Percentiles rank a stretch among this genome's conserved stretches.
Conservation (phyloP, 2,329 filamentous ascomycete genomes). For the Neofusicoccum sp. region DNA sequence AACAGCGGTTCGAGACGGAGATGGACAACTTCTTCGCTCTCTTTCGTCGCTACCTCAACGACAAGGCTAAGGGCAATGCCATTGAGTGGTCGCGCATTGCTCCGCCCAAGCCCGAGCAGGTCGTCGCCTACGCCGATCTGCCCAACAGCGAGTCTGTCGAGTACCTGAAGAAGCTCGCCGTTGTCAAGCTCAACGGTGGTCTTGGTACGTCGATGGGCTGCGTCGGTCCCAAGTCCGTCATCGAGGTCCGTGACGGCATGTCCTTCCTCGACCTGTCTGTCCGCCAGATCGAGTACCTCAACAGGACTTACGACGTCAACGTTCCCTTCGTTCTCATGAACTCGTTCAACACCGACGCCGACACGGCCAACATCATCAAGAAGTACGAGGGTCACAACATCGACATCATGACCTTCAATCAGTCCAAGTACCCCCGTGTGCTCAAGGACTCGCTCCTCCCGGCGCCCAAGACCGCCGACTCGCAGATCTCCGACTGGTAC, state of each 20-base stretch:
- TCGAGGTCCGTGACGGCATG: slow-evolving; percentile 99
- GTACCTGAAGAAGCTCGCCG: slow-evolving; percentile 95
- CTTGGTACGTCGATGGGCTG: slow-evolving; percentile 99
- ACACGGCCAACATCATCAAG: slow-evolving; percentile 99
- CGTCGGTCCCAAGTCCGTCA: slow-evolving; percentile 98
- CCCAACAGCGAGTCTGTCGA: slow-evolving; percentile 85
- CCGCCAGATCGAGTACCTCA: slow-evolving; percentile 97
- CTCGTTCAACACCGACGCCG: slow-evolving; percentile 99
- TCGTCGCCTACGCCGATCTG: slow-evolving; percentile 90
- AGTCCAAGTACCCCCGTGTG: slow-evolving; percentile 96
- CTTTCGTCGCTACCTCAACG: slow-evolving; percentile 96
- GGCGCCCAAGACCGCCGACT: slow-evolving; percentile 84
- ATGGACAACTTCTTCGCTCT: slow-evolving; percentile 99
- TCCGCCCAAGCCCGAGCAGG: slow-evolving; percentile 87
- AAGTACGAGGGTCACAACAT: slow-evolving; percentile 99
- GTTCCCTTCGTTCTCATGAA: slow-evolving; percentile 99
- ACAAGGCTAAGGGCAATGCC: slow-evolving; percentile 96
- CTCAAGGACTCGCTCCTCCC: slow-evolving; percentile 97
- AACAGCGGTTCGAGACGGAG: slow-evolving; percentile 89
- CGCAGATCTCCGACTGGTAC: slow-evolving; percentile 94
- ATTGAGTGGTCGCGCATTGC: slow-evolving; percentile 97
- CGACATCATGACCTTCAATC: slow-evolving; percentile 99
- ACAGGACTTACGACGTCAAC: slow-evolving; percentile 95
- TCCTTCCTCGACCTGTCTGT: slow-evolving; percentile 99
- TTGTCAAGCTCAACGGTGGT: slow-evolving; percentile 98